Percentiles rank a stretch among this genome's conserved stretches.
phyloP scores from a whole-genome alignment of 2,329 filamentous ascomycete species.

The Fusarium piperis region DNA sequence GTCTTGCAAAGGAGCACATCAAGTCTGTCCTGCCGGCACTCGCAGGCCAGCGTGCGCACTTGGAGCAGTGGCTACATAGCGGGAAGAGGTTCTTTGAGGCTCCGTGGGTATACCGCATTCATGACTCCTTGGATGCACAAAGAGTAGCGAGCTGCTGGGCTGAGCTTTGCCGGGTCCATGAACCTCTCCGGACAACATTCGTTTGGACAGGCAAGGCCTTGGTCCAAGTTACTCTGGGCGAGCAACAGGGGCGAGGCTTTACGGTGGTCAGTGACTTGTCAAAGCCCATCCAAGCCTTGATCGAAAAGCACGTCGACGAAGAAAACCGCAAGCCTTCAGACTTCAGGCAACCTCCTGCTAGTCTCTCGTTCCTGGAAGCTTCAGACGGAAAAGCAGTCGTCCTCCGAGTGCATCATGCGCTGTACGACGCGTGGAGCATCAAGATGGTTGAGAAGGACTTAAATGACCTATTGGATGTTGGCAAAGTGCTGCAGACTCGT shows the following conservation, averaged over 20 bases:
- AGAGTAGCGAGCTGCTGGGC: not conserved
- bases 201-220: not conserved
- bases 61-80: slow-evolving; percentile 19
- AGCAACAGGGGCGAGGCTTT: not conserved
- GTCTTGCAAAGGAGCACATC: not conserved
- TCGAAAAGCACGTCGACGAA: not conserved
- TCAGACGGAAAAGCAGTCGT: slow-evolving; percentile 8
- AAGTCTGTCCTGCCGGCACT: slow-evolving; percentile 1
- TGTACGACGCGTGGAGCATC: slow-evolving; percentile 26
- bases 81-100: slow-evolving; percentile 25
- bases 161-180: not conserved
- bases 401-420: slow-evolving; percentile 15
- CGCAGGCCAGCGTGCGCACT: slow-evolving; percentile 3
- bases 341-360: slow-evolving; percentile 2
- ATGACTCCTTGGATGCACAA: not conserved
- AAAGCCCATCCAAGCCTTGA: not conserved
- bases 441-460: slow-evolving; percentile 19
- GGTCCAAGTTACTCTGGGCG: slow-evolving; percentile 6
- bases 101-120: slow-evolving; percentile 13
- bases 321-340: not conserved
- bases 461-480: not conserved
- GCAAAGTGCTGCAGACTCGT: not conserved
- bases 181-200: slow-evolving; percentile 15
- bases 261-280: not conserved
- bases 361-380: slow-evolving; percentile 1